Evolutionary conservation across 139 green algal species (phyloP), one percentile per base, ranked within the genome.

Genomic region (Asterochloris erici): DNA sequence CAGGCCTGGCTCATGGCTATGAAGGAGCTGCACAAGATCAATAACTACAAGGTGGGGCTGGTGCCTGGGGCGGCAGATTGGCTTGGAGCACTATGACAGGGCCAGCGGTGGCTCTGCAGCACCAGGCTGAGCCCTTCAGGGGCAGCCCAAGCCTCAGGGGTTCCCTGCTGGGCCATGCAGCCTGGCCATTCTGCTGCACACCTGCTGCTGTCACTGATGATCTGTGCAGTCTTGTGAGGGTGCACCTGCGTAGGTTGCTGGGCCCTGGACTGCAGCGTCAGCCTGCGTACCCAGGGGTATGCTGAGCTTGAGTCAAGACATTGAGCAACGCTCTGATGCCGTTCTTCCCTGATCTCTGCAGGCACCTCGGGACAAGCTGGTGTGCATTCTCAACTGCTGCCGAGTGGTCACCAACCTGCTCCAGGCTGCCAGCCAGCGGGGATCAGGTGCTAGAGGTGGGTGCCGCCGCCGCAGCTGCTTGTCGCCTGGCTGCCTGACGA

Each of bases 311-410:
- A 54, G 38, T 54, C 38, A 54, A 54, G 38, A 54, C 76, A 70
- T 80, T 64, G 23, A 54, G 23, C 9, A 13, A 16, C 16, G 10
- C 13, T 68, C 19, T 61, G 38, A 28, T n/a, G 16, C n/a, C 47
- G 12, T 54, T 69, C 24, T n/a, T n/a, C n/a, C n/a, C n/a, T 10
- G 9, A 74, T 6, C 13, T 63, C 0, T 81, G 74, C 89, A 99
- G 92, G 95, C 94, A 24, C 97, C 97, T 0, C 86, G 96, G 17
- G 97, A 99, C 90, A 99, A 99, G 94, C 90, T 99, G 64, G 88
- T 97, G 27, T 98, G 95, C 86, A 89, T 99, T 24, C 89, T 99
- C 9, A 98, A 98, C 88, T 87, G 84, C 79, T 98, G 94, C 87
- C 88, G 89, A 63, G 88, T 98, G 68, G 93, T 98, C 85, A 95